These are phyloP conservation scores for Lycium barbarum DNA, from an alignment of 257 asterid genomes.

Conservation along the genomic window DNA sequence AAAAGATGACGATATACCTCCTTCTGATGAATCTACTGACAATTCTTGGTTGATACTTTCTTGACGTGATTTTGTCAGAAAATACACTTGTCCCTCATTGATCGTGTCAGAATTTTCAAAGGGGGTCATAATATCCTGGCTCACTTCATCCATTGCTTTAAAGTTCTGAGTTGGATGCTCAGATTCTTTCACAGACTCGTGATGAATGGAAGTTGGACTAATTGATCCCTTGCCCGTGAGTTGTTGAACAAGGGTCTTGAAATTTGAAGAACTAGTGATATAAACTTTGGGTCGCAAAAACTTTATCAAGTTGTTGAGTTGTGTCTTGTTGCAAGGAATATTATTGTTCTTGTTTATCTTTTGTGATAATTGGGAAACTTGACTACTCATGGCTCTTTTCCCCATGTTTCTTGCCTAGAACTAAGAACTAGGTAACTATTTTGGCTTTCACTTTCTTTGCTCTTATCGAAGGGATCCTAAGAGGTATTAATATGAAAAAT, in stretches of 20 bases:
- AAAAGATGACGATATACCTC: constrained; percentile 40
- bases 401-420: constrained; percentile 40
- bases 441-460: constrained; percentile 28
- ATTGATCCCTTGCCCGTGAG: constrained; percentile 51
- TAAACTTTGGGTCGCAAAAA: constrained; percentile 54
- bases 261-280: constrained; percentile 50
- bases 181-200: background rate
- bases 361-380: constrained; percentile 32
- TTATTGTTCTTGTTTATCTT: constrained; percentile 36
- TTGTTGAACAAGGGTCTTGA: constrained; percentile 62
- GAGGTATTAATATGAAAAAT: constrained; percentile 32
- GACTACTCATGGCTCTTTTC: constrained; percentile 38
- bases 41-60: constrained; percentile 32
- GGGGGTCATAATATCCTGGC: background rate
- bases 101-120: background rate
- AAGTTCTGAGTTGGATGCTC: constrained; percentile 29
- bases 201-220: constrained; percentile 28
- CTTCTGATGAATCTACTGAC: constrained; percentile 48
- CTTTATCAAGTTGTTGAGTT: constrained; percentile 44
- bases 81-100: background rate
- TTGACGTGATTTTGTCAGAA: background rate
- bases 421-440: constrained; percentile 34
- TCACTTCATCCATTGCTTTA: constrained; percentile 1
- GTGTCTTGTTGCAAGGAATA: constrained; percentile 41
- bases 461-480: constrained; percentile 33